These are phyloP conservation scores for Colletotrichum euphorbiae DNA, from an alignment of 2,329 filamentous ascomycete genomes.

Conservation along the genomic window DNA sequence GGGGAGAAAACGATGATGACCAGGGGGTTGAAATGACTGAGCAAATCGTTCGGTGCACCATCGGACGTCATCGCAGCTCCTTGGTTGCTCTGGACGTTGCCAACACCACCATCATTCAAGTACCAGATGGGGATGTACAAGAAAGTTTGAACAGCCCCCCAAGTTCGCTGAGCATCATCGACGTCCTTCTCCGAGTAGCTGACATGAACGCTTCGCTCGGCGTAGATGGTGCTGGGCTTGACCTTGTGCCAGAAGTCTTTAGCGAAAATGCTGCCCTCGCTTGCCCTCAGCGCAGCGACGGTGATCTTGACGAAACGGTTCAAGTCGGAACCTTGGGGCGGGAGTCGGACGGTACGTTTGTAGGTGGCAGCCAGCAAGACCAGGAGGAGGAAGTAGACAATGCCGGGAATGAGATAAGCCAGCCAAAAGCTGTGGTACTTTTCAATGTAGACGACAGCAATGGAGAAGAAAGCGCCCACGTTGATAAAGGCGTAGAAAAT, in stretches of 20 bases:
- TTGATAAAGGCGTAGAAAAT: slow-evolving; percentile 71
- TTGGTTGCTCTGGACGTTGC: slow-evolving; percentile 50
- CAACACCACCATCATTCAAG: slow-evolving; percentile 55
- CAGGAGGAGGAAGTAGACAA: slow-evolving; percentile 71
- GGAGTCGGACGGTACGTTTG: slow-evolving; percentile 66
- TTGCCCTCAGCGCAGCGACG: slow-evolving; percentile 63
- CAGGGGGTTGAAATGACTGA: slow-evolving; percentile 70
- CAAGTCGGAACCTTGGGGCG: slow-evolving; percentile 75
- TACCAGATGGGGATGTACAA: slow-evolving; percentile 55
- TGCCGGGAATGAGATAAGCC: slow-evolving; percentile 56
- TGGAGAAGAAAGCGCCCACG: slow-evolving; percentile 63
- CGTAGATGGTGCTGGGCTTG: slow-evolving; percentile 63
- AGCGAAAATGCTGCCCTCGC: slow-evolving; percentile 64
- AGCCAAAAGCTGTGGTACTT: slow-evolving; percentile 65
- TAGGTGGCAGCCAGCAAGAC: slow-evolving; percentile 67
- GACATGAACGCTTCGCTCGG: slow-evolving; percentile 61
- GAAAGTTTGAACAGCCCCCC: slow-evolving; percentile 55
- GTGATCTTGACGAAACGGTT: slow-evolving; percentile 69
- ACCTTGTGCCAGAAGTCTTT: slow-evolving; percentile 69
- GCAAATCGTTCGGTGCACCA: slow-evolving; percentile 69
- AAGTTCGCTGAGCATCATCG: slow-evolving; percentile 69
- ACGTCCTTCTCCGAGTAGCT: slow-evolving; percentile 74
- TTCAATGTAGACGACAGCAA: slow-evolving; percentile 64
- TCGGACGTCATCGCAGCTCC: slow-evolving; percentile 58
- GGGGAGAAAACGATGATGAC: slow-evolving; percentile 69